Conservation (phyloP, 1,284 basidiomycete species). For the Ceratorhiza oryzae-sativae region DNA sequence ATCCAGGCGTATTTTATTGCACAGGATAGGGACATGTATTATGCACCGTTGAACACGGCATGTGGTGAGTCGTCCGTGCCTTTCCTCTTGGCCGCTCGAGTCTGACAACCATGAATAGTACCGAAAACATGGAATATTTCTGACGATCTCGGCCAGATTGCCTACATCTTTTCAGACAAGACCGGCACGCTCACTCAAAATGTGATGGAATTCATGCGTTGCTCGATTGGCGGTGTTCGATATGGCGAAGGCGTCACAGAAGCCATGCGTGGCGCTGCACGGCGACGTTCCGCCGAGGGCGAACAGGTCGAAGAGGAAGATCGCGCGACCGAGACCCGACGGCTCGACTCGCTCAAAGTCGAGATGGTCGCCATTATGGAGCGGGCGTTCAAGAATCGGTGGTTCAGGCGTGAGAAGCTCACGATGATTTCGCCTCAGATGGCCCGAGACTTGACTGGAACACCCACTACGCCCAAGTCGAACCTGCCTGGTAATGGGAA, state of each 20-base stretch:
- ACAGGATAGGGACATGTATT: conserved; percentile 98
- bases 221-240: conserved; percentile 81
- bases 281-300: conserved; percentile 59
- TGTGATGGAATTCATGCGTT: conserved; percentile 98
- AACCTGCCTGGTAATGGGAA: conserved; percentile 46
- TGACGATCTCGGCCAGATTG: conserved; percentile 96
- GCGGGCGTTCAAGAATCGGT: conserved; percentile 87
- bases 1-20: conserved; percentile 97
- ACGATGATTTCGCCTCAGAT: conserved; percentile 89
- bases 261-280: conserved; percentile 90
- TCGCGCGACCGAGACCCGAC: conserved; percentile 72
- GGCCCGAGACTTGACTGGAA: conserved; percentile 69
- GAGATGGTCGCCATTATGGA: conserved; percentile 82
- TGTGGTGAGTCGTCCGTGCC: conserved; percentile 54
- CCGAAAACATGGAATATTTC: conserved; percentile 99
- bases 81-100: background rate
- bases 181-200: conserved; percentile 96
- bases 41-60: conserved; percentile 82
- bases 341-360: conserved; percentile 71
- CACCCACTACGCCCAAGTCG: background rate
- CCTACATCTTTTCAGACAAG: conserved; percentile 98
- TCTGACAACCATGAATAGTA: conserved; percentile 52
- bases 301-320: conserved; percentile 64
- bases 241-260: conserved; percentile 97
- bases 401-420: conserved; percentile 79